These are phyloP conservation scores for Fermentozyma sake DNA, from an alignment of 1,139 yeast species.

Conservation along the genomic window DNA sequence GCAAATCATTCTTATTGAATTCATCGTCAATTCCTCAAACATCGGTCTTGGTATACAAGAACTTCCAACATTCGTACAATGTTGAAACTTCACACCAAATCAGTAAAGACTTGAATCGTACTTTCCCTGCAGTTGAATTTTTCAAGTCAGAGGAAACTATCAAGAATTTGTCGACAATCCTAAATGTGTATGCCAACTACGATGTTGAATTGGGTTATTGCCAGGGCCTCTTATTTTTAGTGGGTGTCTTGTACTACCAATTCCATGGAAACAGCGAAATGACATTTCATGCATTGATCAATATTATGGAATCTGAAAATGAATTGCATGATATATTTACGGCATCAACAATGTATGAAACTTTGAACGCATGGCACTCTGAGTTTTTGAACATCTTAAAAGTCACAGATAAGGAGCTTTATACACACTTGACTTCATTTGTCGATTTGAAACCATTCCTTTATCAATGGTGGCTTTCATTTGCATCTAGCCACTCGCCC, in stretches of 20 bases:
- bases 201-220: slow-evolving; percentile 71
- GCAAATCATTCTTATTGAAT: slow-evolving; percentile 29
- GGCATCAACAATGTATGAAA: slow-evolving; percentile 50
- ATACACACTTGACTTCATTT: slow-evolving; percentile 38
- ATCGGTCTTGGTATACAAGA: slow-evolving; percentile 29
- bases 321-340: slow-evolving; percentile 56
- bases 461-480: slow-evolving; percentile 66
- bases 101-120: slow-evolving; percentile 56
- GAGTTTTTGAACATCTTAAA: slow-evolving; percentile 49
- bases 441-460: slow-evolving; percentile 45
- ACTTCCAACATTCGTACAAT: slow-evolving; percentile 44
- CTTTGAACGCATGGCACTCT: slow-evolving; percentile 48
- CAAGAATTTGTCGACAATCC: slow-evolving; percentile 47
- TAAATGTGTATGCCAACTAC: slow-evolving; percentile 64
- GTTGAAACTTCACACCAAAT: slow-evolving; percentile 48
- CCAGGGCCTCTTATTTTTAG: slow-evolving; percentile 65
- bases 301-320: slow-evolving; percentile 58
- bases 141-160: slow-evolving; percentile 45
- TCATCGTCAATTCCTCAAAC: slow-evolving; percentile 32
- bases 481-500: slow-evolving; percentile 60
- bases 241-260: slow-evolving; percentile 56
- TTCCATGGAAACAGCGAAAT: slow-evolving; percentile 41
- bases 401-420: slow-evolving; percentile 38
- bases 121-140: slow-evolving; percentile 55
- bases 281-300: slow-evolving; percentile 54